Evolutionary conservation across 176 grass and related monocot genomes (phyloP), one percentile per base, ranked within the genome.

Genomic region (Avena eriantha): DNA sequence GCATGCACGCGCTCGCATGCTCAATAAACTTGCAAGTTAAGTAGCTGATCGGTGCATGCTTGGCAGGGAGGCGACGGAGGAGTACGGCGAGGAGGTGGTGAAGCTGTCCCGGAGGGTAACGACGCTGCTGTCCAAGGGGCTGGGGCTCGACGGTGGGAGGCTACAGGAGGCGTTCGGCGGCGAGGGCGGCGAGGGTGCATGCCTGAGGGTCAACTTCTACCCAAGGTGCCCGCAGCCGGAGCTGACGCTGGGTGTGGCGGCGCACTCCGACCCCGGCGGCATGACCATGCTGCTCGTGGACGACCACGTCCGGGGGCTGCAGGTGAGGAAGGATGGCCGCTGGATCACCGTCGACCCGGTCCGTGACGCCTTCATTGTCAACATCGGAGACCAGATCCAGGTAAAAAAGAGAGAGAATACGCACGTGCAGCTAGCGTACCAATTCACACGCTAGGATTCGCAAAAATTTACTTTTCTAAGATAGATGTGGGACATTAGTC

Each of bases 381-480:
- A 97, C 88, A 15, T 97, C 36, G 95, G 88, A 8, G 95, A 97
- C 88, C 95, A 97, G 48, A 94, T 97, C 29, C 87, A 97, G 92
- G 95, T 97, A 93, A 23, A 3, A 31, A 66, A 61, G 17, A 66
- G 6, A 66, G 26, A 66, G 4, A 64, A 78, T 69, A 33, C 46
- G 5, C n/a, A 68, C 60, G 54, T 41, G 75, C 21, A 33, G 60
- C 60, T 64, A 64, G 79, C 79, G 60, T 49, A 48, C 39, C 43
- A 65, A 10, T 10, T 41, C 39, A 41, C 39, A 41, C 39, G 39
- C 7, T 41, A 41, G 39, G 39, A 41, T 5, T 41, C 39, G 39
- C 39, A 41, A 41, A 41, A 41, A 41, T 7, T 41, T 41, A 41
- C 39, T 41, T 41, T 41, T 41, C 39, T 41, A 0, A 41, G 39